phyloP scores from a whole-genome alignment of 768 basidiomycete genomes.

The Mycena rebaudengoi region DNA sequence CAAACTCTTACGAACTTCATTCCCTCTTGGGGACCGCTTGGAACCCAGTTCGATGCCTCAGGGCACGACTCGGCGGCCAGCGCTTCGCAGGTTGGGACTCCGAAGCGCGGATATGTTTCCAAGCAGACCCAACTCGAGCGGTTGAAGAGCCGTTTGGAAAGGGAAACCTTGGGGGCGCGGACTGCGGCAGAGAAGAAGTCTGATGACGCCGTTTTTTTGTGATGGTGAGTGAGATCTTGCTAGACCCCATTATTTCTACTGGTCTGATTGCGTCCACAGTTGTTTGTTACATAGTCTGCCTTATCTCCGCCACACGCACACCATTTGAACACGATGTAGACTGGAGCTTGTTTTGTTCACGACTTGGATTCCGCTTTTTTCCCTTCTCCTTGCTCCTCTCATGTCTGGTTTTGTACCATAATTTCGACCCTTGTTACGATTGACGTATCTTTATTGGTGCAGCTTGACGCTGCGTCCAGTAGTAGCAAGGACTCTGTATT shows the following conservation, averaged over 20 bases:
- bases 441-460: slow-evolving; percentile 20
- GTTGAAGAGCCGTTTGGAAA: slow-evolving; percentile 63
- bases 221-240: slow-evolving; percentile 38
- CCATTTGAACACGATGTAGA: slow-evolving; percentile 1
- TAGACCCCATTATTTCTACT: not conserved
- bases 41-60: slow-evolving; percentile 17
- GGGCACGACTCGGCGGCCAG: slow-evolving; percentile 27
- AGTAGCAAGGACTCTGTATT: slow-evolving; percentile 41
- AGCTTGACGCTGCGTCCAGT: slow-evolving; percentile 41
- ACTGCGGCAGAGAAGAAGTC: slow-evolving; percentile 49
- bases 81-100: slow-evolving; percentile 28
- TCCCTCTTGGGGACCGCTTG: slow-evolving; percentile 54
- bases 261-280: not conserved
- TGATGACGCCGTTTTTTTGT: slow-evolving; percentile 49
- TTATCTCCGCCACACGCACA: not conserved
- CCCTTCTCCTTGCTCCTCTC: slow-evolving; percentile 17
- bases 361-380: slow-evolving; percentile 8
- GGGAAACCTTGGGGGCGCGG: slow-evolving; percentile 38
- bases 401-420: slow-evolving; percentile 27
- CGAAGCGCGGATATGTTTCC: slow-evolving; percentile 58
- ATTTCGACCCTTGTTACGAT: slow-evolving; percentile 13
- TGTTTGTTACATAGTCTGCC: slow-evolving; percentile 3
- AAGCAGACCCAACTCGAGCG: slow-evolving; percentile 74
- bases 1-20: slow-evolving; percentile 70
- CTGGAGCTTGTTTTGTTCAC: slow-evolving; percentile 4